Evolutionary conservation across 2,329 filamentous ascomycete species (phyloP), one percentile per base, ranked within the genome.

Genomic region (Exophiala bonariae): DNA sequence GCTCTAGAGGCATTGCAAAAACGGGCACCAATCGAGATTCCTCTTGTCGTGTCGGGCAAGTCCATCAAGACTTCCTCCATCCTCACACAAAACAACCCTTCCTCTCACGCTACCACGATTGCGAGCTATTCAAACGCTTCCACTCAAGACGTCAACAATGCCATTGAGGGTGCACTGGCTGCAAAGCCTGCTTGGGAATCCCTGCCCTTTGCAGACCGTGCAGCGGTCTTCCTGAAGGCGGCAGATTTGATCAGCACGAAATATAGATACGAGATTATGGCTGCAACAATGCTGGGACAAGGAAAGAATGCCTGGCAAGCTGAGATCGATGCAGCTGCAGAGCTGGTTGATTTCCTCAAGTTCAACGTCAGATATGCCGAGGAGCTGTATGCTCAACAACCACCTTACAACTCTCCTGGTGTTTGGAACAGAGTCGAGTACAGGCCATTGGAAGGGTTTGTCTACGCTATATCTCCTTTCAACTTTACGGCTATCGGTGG

Each of bases 271-370:
- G 89, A 96, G 47, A 82, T 99, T 61, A 95, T 97, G 87, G 92
- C 93, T 6, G 83, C 89, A 35, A 96, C 93, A 11, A 96, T 97
- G 82, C 77, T 96, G 23, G 93, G 92, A 52, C 92, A 99, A 72
- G 92, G 93, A 62, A 97, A 97, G 81, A 97, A 96, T 68, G 89
- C 89, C 38, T 97, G 90, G 90, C 92, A 99, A 72, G 92, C 93
- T n/a, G 92, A 99, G 78, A 97, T 97, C 56, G 92, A 97, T 69
- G 81, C 91, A 31, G 92, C 92, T 14, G 92, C 92, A 7, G 93
- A 99, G 77, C 73, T 95, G 60, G 86, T 82, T 59, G 92, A 99
- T 67, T 97, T 97, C 72, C 75, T 97, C 66, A 83, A 90, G 64
- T 96, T 96, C 76, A 93, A 93, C 64, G 92, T 96, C 43, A 83